Evolutionary conservation across 2,329 filamentous ascomycete species (phyloP).

Genomic region (Exophiala sideris): DNA sequence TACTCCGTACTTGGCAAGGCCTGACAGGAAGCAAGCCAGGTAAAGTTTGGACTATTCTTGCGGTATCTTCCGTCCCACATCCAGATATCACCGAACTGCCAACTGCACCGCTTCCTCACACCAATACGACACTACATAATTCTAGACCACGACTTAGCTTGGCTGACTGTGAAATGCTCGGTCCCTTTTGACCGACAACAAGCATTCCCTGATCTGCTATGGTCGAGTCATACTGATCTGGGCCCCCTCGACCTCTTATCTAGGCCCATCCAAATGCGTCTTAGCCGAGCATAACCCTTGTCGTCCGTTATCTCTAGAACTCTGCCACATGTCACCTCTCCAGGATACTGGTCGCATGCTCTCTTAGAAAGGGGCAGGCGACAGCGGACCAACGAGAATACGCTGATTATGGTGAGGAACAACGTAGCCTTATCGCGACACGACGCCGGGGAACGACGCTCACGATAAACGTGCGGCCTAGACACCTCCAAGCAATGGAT

Average conservation of each 20-base stretch:
- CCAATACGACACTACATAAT: neutral
- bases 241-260: neutral
- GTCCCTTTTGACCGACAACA: too few species aligned
- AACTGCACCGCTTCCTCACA: neutral
- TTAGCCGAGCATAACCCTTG: neutral
- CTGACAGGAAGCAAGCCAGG: neutral
- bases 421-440: neutral
- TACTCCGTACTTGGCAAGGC: too few species aligned
- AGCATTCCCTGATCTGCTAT: too few species aligned
- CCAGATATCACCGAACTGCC: neutral
- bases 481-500: neutral
- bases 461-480: neutral
- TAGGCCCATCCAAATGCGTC: neutral
- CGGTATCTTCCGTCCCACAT: neutral
- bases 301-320: neutral
- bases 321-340: neutral
- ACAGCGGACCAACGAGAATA: neutral
- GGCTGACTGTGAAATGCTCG: too few species aligned
- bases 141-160: too few species aligned
- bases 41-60: neutral
- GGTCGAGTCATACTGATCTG: neutral
- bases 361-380: neutral
- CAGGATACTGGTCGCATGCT: too few species aligned
- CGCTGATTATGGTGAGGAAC: too few species aligned
- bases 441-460: neutral